A percentile compares a stretch with the other conserved stretches of the same genome.
Conservation (phyloP, 2,329 filamentous ascomycete species). For the Macrophomina tecta region DNA sequence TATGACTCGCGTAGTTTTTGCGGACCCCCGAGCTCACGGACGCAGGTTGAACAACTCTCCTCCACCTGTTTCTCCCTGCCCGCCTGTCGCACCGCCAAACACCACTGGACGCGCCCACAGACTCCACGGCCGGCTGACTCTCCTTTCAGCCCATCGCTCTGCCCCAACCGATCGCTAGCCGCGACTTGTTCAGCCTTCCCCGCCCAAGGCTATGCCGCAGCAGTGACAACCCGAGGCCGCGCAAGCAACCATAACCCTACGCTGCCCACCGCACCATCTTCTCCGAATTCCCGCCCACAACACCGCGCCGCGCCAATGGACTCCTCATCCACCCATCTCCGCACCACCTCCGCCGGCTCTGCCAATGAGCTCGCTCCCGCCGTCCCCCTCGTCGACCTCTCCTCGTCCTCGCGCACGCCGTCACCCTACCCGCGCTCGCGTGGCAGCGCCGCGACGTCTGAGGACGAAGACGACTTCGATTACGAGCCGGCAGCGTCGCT, state of each 20-base stretch:
- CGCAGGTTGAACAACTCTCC: not conserved
- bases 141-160: too few species aligned
- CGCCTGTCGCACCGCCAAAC: constrained; percentile 30
- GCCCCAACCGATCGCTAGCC: not conserved
- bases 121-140: constrained; percentile 29
- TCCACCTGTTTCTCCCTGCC: constrained; percentile 28
- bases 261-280: not conserved
- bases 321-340: constrained; percentile 42
- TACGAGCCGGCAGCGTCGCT: constrained; percentile 43
- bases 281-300: too few species aligned
- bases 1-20: constrained; percentile 9
- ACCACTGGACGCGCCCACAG: constrained; percentile 35
- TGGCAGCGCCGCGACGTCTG: constrained; percentile 53
- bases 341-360: constrained; percentile 42
- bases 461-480: constrained; percentile 52
- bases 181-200: too few species aligned
- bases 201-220: not conserved
- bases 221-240: not conserved
- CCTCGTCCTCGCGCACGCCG: constrained; percentile 44
- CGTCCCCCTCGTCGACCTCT: constrained; percentile 53
- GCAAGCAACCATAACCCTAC: not conserved
- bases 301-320: constrained; percentile 2
- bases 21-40: not conserved
- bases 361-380: constrained; percentile 43
- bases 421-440: constrained; percentile 52